A percentile compares a stretch with the other conserved stretches of the same genome.
Evolutionary conservation across 768 basidiomycete species (phyloP).

Genomic region (Tricholoma terreum): DNA sequence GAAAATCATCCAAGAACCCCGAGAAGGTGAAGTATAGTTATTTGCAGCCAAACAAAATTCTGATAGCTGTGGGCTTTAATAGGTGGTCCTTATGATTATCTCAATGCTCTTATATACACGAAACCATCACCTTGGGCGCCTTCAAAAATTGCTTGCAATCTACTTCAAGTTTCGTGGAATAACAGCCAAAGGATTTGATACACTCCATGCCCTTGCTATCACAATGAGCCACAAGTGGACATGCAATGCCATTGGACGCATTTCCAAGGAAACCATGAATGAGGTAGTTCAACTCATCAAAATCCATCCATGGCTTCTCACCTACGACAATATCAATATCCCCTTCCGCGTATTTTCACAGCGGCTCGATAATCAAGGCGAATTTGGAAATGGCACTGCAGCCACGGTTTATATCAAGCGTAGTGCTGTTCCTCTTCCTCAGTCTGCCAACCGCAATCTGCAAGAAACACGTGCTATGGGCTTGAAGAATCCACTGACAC

Average conservation of each 20-base stretch:
- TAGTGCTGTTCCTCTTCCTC: constrained; percentile 16
- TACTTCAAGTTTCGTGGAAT: constrained; percentile 38
- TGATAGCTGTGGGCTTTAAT: no score
- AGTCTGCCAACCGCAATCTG: constrained; percentile 16
- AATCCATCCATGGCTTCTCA: constrained; percentile 25
- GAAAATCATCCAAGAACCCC: constrained; percentile 13
- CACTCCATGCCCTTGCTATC: constrained; percentile 32
- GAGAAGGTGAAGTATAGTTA: no score
- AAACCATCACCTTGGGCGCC: constrained; percentile 19
- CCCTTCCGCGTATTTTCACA: constrained; percentile 36
- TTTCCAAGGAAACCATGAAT: constrained; percentile 23
- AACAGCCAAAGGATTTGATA: constrained; percentile 36
- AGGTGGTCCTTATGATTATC: constrained; percentile 25
- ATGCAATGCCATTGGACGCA: constrained; percentile 16
- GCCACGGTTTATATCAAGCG: constrained; percentile 33
- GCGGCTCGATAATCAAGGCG: constrained; percentile 30
- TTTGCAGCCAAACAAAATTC: no score
- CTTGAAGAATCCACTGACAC: constrained; percentile 19
- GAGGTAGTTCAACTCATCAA: constrained; percentile 22
- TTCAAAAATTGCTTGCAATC: constrained; percentile 31
- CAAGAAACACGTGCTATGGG: constrained; percentile 21
- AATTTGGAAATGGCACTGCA: constrained; percentile 35
- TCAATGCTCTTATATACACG: constrained; percentile 26
- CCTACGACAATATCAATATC: constrained; percentile 38
- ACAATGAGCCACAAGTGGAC: constrained; percentile 42